Evolutionary conservation across 1,284 basidiomycete species (phyloP), one percentile per base, ranked within the genome.

Genomic region (Pseudozyma sp.): DNA sequence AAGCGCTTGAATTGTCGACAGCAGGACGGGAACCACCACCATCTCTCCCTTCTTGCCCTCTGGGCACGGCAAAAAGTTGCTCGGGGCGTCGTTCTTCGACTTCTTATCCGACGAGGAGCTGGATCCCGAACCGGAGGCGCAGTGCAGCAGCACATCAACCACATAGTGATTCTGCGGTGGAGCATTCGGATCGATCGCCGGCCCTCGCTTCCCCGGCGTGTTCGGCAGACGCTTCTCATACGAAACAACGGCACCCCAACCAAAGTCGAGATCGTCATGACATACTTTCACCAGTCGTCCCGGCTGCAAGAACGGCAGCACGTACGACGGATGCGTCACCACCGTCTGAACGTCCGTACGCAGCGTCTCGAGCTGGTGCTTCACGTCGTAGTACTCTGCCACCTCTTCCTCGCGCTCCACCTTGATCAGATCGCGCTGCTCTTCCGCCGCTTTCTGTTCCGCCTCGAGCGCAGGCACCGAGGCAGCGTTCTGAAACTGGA

Each of bases 401-500:
- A 98, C 90, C 33, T 90, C 88, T 24, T 89, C 89, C 85, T 99
- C 96, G 55, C 96, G 90, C 0, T 91, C 90, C 35, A 99, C 90
- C 19, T 88, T 86, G 46, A 92, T 91, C 1, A 87, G 86, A 24
- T 89, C 88, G 75, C 90, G 88, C 59, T 88, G 87, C 53, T 89
- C 88, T 84, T 97, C 94, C 61, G 94, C 91, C 46, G 87, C 86
- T 71, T 88, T 88, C 58, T 97, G 86, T 80, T 98, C 94, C 92
- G 77, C 89, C 85, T 98, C 93, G 13, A 99, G 87, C 37, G 89
- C 86, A 0, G 97, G 97, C 40, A 99, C 91, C 30, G 91, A 92
- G 35, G 92, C 90, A 58, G 90, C 94, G 84, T 93, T 97, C 86
- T 99, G 97, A 86, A 97, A 98, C 85, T 99, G 97, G 88, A 92